Evolutionary conservation across 495 filamentous ascomycete species (phyloP).

Genomic region (Annulohypoxylon moriforme): DNA sequence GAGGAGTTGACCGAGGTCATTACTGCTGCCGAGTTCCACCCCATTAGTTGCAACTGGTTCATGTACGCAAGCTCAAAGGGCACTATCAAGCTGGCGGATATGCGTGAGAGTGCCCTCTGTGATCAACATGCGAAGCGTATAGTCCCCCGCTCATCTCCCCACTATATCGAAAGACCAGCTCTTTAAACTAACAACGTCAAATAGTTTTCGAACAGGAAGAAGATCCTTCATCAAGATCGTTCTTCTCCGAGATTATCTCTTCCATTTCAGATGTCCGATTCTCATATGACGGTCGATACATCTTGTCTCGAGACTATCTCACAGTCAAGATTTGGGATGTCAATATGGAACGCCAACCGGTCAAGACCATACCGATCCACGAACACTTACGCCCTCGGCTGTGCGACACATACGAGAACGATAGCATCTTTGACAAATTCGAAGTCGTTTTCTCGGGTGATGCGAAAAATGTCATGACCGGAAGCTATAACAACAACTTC

Average conservation of each 20-base stretch:
- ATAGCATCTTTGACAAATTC: slow-evolving; percentile 99
- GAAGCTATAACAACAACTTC: slow-evolving; percentile 99
- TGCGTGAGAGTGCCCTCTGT: slow-evolving; percentile 95
- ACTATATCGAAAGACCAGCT: neutral
- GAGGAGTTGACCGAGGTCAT: slow-evolving; percentile 99
- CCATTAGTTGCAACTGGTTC: slow-evolving; percentile 98
- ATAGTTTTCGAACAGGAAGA: slow-evolving; percentile 99
- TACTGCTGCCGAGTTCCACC: slow-evolving; percentile 97
- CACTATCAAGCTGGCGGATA: slow-evolving; percentile 98
- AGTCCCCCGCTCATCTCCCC: slow-evolving; percentile 42
- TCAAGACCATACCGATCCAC: slow-evolving; percentile 99
- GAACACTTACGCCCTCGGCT: slow-evolving; percentile 94
- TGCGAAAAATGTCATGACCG: slow-evolving; percentile 99
- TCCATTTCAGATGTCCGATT: slow-evolving; percentile 99
- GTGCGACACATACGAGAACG: slow-evolving; percentile 99
- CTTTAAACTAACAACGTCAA: slow-evolving; percentile 26
- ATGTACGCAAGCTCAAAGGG: slow-evolving; percentile 99
- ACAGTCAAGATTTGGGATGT: slow-evolving; percentile 99
- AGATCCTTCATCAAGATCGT: slow-evolving; percentile 97
- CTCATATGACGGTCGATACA: slow-evolving; percentile 94
- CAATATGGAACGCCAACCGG: slow-evolving; percentile 95
- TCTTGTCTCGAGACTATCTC: slow-evolving; percentile 95
- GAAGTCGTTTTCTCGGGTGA: slow-evolving; percentile 99
- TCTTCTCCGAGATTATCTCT: slow-evolving; percentile 99
- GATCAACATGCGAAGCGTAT: slow-evolving; percentile 95